Percentiles rank a stretch among this genome's conserved stretches.
Conservation (phyloP, 768 basidiomycete species). For the Trametes gibbosa region DNA sequence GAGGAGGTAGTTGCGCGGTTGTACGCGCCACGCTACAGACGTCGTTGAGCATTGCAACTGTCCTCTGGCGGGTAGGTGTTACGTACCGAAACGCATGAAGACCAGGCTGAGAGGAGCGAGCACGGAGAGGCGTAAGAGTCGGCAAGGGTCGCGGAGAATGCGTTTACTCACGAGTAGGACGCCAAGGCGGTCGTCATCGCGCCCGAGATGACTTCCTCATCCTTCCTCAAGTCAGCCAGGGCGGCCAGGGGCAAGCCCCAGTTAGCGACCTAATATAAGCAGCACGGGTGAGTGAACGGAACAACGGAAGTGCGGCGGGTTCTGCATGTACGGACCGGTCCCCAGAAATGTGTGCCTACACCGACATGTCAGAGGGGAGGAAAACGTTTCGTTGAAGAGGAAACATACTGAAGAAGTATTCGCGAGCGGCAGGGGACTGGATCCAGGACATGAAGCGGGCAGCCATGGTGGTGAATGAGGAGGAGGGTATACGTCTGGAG, state of each 20-base stretch:
- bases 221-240: conserved; percentile 83
- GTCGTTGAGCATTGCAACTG: not conserved
- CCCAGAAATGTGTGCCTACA: conserved; percentile 96
- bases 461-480: conserved; percentile 50
- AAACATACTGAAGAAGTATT: conserved; percentile 92
- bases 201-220: conserved; percentile 96
- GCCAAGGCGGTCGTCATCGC: conserved; percentile 92
- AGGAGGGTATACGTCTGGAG: not conserved
- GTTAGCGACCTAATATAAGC: conserved; percentile 80
- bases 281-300: conserved; percentile 6
- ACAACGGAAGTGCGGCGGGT: not conserved
- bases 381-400: not conserved
- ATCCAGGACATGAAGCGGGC: conserved; percentile 87
- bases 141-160: not conserved
- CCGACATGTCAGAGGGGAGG: conserved; percentile 19
- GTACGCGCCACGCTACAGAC: conserved; percentile 82
- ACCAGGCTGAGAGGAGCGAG: conserved; percentile 45
- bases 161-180: conserved; percentile 83
- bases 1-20: conserved; percentile 93
- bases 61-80: not conserved
- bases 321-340: conserved; percentile 68
- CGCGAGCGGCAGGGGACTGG: conserved; percentile 84
- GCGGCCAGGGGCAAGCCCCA: conserved; percentile 98
- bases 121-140: not conserved
- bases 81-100: conserved; percentile 91